phyloP scores from a whole-genome alignment of 176 grass and related monocot species.

The bread wheat (Triticum aestivum) region IWGSC_CS_RefSeq_v2.1 NC_057810.1:157445091-157445590 shows the following conservation, averaged over 20 bases:
- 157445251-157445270: neutral
- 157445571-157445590: no score
- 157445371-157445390: slow-evolving; percentile 33
- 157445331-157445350: neutral
- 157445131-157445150: neutral
- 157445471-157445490: slow-evolving; percentile 23
- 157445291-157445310: no score
- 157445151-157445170: neutral
- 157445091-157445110: no score
- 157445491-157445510: neutral
- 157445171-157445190: neutral
- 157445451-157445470: neutral
- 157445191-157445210: neutral
- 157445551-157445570: neutral
- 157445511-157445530: neutral
- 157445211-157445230: neutral
- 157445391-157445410: neutral
- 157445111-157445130: neutral
- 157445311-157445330: neutral
- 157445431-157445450: neutral
- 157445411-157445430: slow-evolving; percentile 26
- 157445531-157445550: neutral
- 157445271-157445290: neutral
- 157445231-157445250: neutral
- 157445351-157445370: slow-evolving; percentile 24